Base-by-base conservation (phyloP, 441 rosid genomes). In the Populus tomentosa region DNA sequence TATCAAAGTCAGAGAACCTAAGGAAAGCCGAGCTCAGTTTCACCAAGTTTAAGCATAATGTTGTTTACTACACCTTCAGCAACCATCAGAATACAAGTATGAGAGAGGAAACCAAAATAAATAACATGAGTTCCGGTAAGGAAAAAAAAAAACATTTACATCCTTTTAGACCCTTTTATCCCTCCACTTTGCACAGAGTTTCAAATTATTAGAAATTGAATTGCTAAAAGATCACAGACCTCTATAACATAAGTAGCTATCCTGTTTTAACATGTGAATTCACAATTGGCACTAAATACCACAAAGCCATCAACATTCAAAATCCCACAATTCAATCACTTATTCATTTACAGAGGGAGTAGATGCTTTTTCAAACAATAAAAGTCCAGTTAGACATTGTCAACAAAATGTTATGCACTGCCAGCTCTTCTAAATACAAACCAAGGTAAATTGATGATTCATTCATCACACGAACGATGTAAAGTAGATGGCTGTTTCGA, bases 61-160 rank as follows among this genome's bases (percentile, higher is more conserved):
- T 18, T 18, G 61, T 53, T 53, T 53, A 18, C 61, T 53, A 18
- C 61, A 18, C 9, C 61, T 53, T 18, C n/a, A 50, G 6, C 8
- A 35, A 70, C 76, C 74, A 24, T 80, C 66, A 28, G 78, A 80
- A 63, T 8, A 7, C 4, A 38, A 36, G 18, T 8, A 16, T 14
- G 23, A 0, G 80, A 75, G 36, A 85, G 30, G 42, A 84, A 64
- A 62, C 28, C 24, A 26, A 20, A 46, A 50, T 35, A 20, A 35
- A 36, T 3, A 28, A 26, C 28, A 24, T 46, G 18, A 46, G 33
- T 46, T 26, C 33, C 7, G 5, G 5, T 5, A 32, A 4, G 33
- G 33, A 32, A 32, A 32, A 4, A 21, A 26, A 56, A 11, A 11
- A 7, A 21, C 3, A 1, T 9, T 35, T 61, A 33, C 21, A 10